These are phyloP conservation scores for Fulvia fulva DNA, from an alignment of 2,329 filamentous ascomycete species.

Conservation along the genomic window DNA sequence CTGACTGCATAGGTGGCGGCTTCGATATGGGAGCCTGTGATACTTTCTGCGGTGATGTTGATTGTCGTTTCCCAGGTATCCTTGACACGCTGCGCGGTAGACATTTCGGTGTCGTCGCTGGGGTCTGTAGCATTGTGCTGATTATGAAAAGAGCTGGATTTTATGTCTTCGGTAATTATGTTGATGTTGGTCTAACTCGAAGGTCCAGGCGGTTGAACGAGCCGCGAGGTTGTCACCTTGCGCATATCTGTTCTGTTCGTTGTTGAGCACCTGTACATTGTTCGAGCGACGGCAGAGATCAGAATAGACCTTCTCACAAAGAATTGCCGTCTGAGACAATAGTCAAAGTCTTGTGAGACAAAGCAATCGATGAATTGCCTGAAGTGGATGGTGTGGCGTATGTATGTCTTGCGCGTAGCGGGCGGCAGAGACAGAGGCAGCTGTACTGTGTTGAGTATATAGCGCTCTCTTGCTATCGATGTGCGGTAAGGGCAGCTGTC, in stretches of 20 bases:
- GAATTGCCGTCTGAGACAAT: not conserved
- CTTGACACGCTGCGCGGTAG: not conserved
- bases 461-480: not conserved
- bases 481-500: not conserved
- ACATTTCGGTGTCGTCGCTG: not conserved
- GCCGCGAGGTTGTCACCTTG: not conserved
- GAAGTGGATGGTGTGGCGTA: not conserved
- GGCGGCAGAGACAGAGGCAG: too few relatives aligned
- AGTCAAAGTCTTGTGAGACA: not conserved
- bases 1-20: not conserved
- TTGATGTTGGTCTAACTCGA: not conserved
- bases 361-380: not conserved
- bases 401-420: not conserved
- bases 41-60: not conserved
- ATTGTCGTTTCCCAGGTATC: not conserved
- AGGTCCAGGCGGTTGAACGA: not conserved
- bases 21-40: not conserved
- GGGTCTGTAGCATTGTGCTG: not conserved
- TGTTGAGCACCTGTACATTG: not conserved
- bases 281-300: not conserved
- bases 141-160: not conserved
- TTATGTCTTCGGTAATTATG: not conserved
- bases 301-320: not conserved
- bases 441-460: too few relatives aligned
- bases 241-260: not conserved